Conservation (phyloP, 306 rosid genomes). For the Lathyrus oleraceus region DNA sequence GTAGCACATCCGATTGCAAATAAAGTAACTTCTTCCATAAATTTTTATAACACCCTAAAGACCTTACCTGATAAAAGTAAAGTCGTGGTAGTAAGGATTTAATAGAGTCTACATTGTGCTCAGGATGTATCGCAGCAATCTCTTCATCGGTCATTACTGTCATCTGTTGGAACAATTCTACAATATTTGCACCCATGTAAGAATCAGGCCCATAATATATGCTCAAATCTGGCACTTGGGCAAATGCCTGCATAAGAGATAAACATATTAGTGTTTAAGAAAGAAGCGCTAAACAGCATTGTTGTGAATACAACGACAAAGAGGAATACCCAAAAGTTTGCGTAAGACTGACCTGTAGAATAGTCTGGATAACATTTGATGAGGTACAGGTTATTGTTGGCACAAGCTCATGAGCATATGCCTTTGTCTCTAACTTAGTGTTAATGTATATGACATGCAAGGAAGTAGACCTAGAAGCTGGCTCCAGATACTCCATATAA, state of each 20-base stretch:
- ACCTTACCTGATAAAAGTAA: constrained; percentile 67
- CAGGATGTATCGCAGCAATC: constrained; percentile 73
- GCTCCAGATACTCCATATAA: constrained; percentile 78
- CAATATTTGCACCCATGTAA: constrained; percentile 98
- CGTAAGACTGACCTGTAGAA: constrained; percentile 68
- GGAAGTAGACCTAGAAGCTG: constrained; percentile 71
- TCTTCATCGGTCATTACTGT: constrained; percentile 82
- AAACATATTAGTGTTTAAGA: constrained; percentile 2
- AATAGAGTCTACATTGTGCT: constrained; percentile 67
- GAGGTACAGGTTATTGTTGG: constrained; percentile 99
- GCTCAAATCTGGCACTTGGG: constrained; percentile 80
- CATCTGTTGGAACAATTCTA: constrained; percentile 80
- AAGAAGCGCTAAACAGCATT: constrained; percentile 4
- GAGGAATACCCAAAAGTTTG: neutral
- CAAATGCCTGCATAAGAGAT: constrained; percentile 68
- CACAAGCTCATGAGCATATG: constrained; percentile 90
- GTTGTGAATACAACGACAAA: constrained; percentile 18
- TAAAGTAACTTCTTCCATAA: neutral
- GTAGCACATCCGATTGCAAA: constrained; percentile 22
- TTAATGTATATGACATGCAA: constrained; percentile 93
- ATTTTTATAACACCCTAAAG: constrained; percentile 12
- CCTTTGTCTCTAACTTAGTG: constrained; percentile 90
- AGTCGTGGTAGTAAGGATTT: constrained; percentile 72
- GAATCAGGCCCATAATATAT: constrained; percentile 97
- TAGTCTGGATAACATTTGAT: constrained; percentile 92